Evolutionary conservation across 2,329 filamentous ascomycete species (phyloP), one percentile per base, ranked within the genome.

Genomic region (Pestalotiopsis sp.): DNA sequence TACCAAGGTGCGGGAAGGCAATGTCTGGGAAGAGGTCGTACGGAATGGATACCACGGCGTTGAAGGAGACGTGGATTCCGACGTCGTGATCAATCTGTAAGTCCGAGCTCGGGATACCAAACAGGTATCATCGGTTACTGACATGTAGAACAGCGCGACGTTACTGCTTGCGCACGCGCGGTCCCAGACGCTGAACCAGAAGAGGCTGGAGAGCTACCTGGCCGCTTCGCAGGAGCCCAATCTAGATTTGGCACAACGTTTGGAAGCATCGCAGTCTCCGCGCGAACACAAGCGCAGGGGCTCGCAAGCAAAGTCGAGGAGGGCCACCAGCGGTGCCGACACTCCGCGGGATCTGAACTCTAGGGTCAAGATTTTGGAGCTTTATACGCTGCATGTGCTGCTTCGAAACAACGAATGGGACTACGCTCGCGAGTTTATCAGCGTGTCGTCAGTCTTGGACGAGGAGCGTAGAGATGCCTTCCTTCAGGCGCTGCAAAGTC

Each of bases 311-410:
- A 85, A 81, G 72, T 68, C 67, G 11, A 83, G 82, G 41, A 83
- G 82, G 41, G 73, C 45, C 17, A 76, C 83, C 17, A 89, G 87
- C 69, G 93, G 93, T 69, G 91, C 94, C 56, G 91, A 94, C 77
- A 97, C 94, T 0, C 94, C 94, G 0, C 90, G 93, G 71, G 94
- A 97, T 77, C 88, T 97, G 45, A 91, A 93, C 73, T 91, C 93
- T 4, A 89, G 94, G 60, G 91, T 98, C 72, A 97, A 97, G 83
- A 93, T 99, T 57, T 89, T 99, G 65, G 96, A 99, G 81, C 86
- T 99, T 9, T 99, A 98, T 80, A 97, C 94, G 1, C 87, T 99
- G 4, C 96, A 99, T 77, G 93, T 98, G 7, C 89, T 99, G n/a
- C 90, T 95, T 4, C 89, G 94, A 66, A 98, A 98, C 74, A 91